Evolutionary conservation across 352 stramenopile genomes (phyloP), one percentile per base, ranked within the genome.

Genomic region (Globisporangium paddicum): DNA sequence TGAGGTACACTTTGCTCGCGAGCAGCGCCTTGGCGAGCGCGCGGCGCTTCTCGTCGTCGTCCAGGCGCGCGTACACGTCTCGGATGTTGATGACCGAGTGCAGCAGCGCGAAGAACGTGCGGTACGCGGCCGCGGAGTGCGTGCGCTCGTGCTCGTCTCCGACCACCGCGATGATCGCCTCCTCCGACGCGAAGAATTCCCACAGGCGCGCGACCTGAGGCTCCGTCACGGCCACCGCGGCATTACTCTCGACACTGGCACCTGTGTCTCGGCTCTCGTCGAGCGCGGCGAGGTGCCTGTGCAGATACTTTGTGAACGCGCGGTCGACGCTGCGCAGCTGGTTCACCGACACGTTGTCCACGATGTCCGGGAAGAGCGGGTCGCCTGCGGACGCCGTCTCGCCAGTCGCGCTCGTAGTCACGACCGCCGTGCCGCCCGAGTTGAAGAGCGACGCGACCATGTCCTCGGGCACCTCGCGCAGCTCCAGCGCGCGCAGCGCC

Each of bases 1-100:
- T 67, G 7, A 96, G 56, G 44, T 96, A 96, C 4, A 88, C 60
- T 53, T 90, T 92, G 11, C 80, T 69, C 7, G 82, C 86, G 30
- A 90, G 63, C 5, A 93, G 58, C 26, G 82, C 84, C 57, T 82
- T 88, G 14, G 75, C 49, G 30, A 91, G 64, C 34, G 69, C 75
- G 9, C 66, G 34, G 8, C 66, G 60, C 61, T 83, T 77, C 35
- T 78, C 67, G 28, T 71, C 44, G 14, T 69, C 58, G 18, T 54
- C 42, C 38, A 89, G 48, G 14, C 30, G 63, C n/a, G 66, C 61
- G 55, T 85, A 90, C 13, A 72, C 66, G 28, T 90, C 79, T 38
- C 79, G 69, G 23, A 89, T 68, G 32, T 76, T 87, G 26, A 93
- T 70, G 13, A 82, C 56, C 5, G 69, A 61, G 60, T 90, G 79